Base-by-base conservation (phyloP, 192 early-diverging fungal species). In the Coemansia sp. region DNA sequence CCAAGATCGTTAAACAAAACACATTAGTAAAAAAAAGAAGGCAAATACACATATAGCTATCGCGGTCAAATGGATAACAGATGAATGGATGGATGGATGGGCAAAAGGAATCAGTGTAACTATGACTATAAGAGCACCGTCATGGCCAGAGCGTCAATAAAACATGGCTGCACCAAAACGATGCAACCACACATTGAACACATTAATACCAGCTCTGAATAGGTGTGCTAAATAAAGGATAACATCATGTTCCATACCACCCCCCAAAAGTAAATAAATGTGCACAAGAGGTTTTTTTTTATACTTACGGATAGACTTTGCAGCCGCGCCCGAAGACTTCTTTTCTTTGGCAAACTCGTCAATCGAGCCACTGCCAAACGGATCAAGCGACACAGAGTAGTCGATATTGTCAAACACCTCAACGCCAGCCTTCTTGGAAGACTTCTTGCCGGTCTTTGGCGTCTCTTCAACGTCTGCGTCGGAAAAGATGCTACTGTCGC, bases 251-350 rank as follows among this genome's bases (percentile, higher is more conserved):
- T 45, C n/a, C 56, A 21, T 16, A 31, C 18, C 8, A 28, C 14
- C 22, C 19, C 11, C 7, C 4, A 32, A 25, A 44, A 33, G n/a
- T n/a, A n/a, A n/a, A n/a, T n/a, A n/a, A n/a, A n/a, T n/a, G n/a
- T n/a, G n/a, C n/a, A n/a, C n/a, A n/a, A n/a, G n/a, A n/a, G n/a
- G n/a, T n/a, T n/a, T 12, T 3, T 38, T 5, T 2, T 30, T 12
- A 50, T 56, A 76, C 83, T 69, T 82, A 84, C 83, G 83, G 31
- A 84, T 72, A 68, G 68, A 61, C 44, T 60, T 72, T 23, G 69
- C 66, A 44, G 55, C 53, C 19, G 49, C 52, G 33, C 67, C 62
- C 38, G 82, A 69, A 43, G 83, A 73, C 59, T 80, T 73, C 38
- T 75, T 79, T 40, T 82, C 80, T 55, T 79, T 80, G 7, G 49